Evolutionary conservation across 352 stramenopile genomes (phyloP).

Genomic region (Phytophthora hybrid): DNA sequence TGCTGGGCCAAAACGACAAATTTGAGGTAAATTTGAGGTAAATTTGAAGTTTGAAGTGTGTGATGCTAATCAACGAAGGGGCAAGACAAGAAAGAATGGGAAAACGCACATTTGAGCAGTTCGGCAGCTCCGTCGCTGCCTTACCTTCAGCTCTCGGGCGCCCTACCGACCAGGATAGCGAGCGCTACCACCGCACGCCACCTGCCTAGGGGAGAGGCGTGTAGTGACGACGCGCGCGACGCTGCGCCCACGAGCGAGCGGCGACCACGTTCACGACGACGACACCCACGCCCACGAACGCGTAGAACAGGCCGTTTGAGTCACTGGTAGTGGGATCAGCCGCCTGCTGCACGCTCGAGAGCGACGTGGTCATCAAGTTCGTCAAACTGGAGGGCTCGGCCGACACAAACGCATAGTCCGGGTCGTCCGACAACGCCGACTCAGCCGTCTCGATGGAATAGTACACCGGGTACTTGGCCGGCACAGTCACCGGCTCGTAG

Average conservation of each 20-base stretch:
- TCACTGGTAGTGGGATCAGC: background rate
- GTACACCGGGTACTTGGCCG: constrained; percentile 42
- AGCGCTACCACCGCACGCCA: background rate
- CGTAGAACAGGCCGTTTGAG: constrained; percentile 46
- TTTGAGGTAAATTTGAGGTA: no score
- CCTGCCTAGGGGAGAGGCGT: constrained; percentile 49
- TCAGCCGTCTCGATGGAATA: constrained; percentile 40
- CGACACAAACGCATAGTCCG: constrained; percentile 41
- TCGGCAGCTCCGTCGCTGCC: background rate
- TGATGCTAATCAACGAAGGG: background rate
- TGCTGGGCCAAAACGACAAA: background rate
- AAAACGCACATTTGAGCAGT: background rate
- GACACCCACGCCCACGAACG: constrained; percentile 48
- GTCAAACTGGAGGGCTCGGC: constrained; percentile 18
- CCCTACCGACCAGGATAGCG: background rate
- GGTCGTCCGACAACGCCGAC: constrained; percentile 43
- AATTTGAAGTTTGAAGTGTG: background rate
- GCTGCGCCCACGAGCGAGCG: constrained; percentile 54
- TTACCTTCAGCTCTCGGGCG: background rate
- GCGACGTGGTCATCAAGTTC: constrained; percentile 38
- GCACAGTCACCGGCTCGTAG: constrained; percentile 37
- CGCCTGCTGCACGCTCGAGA: constrained; percentile 43
- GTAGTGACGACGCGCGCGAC: constrained; percentile 64
- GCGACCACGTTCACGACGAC: constrained; percentile 53
- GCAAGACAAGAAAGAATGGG: background rate